phyloP scores from a whole-genome alignment of 768 basidiomycete genomes.

The Mycena vitilis region DNA sequence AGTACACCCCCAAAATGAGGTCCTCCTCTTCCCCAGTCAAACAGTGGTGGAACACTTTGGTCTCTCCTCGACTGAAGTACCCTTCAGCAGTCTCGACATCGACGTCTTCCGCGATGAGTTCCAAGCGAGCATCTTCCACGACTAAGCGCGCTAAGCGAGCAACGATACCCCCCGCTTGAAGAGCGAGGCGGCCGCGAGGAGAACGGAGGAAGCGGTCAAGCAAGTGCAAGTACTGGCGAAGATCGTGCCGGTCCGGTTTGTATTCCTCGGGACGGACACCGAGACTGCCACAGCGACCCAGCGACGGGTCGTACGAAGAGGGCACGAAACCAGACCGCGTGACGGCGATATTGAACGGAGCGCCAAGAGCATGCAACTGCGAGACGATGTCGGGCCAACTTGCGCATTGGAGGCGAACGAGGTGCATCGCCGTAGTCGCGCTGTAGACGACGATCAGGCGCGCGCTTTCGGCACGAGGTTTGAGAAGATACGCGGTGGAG shows the following conservation, averaged over 20 bases:
- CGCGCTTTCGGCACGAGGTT: background rate
- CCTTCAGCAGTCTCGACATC: slow-evolving; percentile 10
- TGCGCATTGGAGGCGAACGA: slow-evolving; percentile 3
- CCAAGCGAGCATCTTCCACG: slow-evolving; percentile 1
- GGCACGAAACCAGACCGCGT: background rate
- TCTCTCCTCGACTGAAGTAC: background rate
- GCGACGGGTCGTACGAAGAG: slow-evolving; percentile 3
- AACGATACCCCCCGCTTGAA: slow-evolving; percentile 12
- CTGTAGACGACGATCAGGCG: slow-evolving; percentile 10
- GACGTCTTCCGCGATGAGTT: slow-evolving; percentile 8
- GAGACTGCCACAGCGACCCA: slow-evolving; percentile 3
- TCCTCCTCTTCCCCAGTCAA: slow-evolving; percentile 15
- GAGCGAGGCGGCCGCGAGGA: slow-evolving; percentile 13
- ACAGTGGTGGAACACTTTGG: background rate
- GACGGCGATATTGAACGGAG: slow-evolving; percentile 8
- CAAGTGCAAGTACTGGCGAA: slow-evolving; percentile 1
- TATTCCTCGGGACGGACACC: slow-evolving; percentile 11
- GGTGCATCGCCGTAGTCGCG: slow-evolving; percentile 5
- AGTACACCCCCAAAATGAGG: slow-evolving; percentile 13
- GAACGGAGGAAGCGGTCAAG: slow-evolving; percentile 9
- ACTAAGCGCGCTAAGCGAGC: slow-evolving; percentile 9
- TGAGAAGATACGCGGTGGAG: slow-evolving; percentile 10
- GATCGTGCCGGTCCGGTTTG: slow-evolving; percentile 3
- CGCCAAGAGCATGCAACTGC: background rate
- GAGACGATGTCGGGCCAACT: slow-evolving; percentile 6